A percentile compares a stretch with the other conserved stretches of the same genome.
Conservation (phyloP, 306 rosid genomes). For the Cicer pinnatifidum region DNA sequence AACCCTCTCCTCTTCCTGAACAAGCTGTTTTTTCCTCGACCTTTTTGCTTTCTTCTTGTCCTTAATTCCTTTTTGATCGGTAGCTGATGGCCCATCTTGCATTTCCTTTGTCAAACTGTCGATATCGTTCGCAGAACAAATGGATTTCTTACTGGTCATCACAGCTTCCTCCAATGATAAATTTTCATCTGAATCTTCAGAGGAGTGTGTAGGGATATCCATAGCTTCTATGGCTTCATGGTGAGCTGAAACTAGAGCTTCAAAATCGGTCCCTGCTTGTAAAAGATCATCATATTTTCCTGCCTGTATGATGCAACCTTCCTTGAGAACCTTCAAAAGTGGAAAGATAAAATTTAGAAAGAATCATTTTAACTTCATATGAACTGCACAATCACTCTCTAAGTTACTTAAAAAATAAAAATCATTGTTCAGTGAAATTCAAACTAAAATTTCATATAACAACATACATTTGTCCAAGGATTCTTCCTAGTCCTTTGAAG, state of each 20-base stretch:
- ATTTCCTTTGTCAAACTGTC: conserved; percentile 84
- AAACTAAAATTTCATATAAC: conserved; percentile 13
- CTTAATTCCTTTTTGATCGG: conserved; percentile 71
- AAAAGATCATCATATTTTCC: conserved; percentile 96
- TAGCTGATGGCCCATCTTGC: conserved; percentile 74
- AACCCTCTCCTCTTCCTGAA: conserved; percentile 99
- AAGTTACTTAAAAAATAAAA: conserved; percentile 19
- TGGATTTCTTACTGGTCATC: conserved; percentile 55
- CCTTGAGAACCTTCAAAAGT: conserved; percentile 79
- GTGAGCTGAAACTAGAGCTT: conserved; percentile 88
- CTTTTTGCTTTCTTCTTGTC: conserved; percentile 96
- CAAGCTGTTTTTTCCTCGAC: conserved; percentile 87
- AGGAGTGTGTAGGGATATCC: conserved; percentile 90
- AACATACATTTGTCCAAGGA: conserved; percentile 16
- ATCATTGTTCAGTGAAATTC: conserved; percentile 4
- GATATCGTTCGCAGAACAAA: conserved; percentile 56
- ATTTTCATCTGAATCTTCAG: conserved; percentile 88
- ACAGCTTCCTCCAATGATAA: conserved; percentile 57
- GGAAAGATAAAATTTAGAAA: conserved; percentile 43
- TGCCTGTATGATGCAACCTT: conserved; percentile 85
- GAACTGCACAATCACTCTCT: conserved; percentile 22
- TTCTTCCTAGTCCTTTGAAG: conserved; percentile 9
- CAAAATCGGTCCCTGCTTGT: conserved; percentile 97
- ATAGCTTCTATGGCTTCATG: conserved; percentile 98
- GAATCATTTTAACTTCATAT: conserved; percentile 34